Percentiles rank a stretch among this genome's conserved stretches.
phyloP scores from a whole-genome alignment of 228 moss, liverwort and hornwort species.

The Sphagnum magellanicum region DNA sequence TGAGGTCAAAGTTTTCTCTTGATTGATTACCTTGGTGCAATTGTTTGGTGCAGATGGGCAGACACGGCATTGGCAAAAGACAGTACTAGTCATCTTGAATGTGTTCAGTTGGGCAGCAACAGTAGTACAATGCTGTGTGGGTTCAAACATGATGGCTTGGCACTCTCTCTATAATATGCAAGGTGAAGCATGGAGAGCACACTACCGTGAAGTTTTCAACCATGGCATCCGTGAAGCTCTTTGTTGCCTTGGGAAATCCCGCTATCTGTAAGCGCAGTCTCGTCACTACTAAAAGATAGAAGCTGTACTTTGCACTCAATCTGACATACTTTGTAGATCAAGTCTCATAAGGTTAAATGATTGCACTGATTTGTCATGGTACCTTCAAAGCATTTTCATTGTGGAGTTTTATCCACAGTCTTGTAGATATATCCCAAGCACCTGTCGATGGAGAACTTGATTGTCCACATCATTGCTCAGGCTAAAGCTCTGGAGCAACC shows the following conservation, averaged over 20 bases:
- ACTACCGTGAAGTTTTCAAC: conserved; percentile 85
- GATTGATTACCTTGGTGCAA: too few relatives aligned
- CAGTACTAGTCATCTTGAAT: conserved; percentile 41
- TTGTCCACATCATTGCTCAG: too few relatives aligned
- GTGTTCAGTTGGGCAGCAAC: conserved; percentile 35
- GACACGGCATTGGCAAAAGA: conserved; percentile 27
- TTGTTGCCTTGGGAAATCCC: conserved; percentile 75
- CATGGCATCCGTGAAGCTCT: conserved; percentile 86
- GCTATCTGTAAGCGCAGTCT: conserved; percentile 48
- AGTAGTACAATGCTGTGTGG: conserved; percentile 66
- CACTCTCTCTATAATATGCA: conserved; percentile 66
- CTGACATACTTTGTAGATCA: too few relatives aligned
- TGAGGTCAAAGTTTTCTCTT: too few relatives aligned
- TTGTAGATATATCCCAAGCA: too few relatives aligned
- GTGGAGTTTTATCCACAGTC: too few relatives aligned
- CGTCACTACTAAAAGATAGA: neutral
- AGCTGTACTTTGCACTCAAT: neutral
- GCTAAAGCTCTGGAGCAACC: too few relatives aligned
- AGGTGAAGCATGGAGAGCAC: conserved; percentile 80
- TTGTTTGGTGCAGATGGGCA: conserved; percentile 20
- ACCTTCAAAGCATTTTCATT: too few relatives aligned
- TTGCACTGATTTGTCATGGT: too few relatives aligned
- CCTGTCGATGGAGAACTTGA: too few relatives aligned
- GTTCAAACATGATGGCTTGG: conserved; percentile 88
- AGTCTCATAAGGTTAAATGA: too few relatives aligned